Evolutionary conservation across 2,329 filamentous ascomycete species (phyloP), one percentile per base, ranked within the genome.

Genomic region (Helotiales sp.): DNA sequence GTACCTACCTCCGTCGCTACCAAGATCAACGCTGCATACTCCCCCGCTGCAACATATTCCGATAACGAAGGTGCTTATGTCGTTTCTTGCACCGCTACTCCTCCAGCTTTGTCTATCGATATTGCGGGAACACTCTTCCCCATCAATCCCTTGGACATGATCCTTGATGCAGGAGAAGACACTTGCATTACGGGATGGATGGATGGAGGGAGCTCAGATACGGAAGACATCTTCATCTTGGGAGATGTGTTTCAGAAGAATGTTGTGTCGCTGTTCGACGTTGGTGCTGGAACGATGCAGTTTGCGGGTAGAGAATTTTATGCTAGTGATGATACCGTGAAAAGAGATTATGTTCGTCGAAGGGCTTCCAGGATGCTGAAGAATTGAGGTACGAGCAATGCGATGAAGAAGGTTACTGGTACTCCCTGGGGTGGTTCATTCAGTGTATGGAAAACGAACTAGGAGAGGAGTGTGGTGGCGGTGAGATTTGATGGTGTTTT

Each of bases 221-320:
- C 30, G 6, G 30, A 80, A 1, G 71, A 82, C 7, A 77, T 72
- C 1, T 82, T 48, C 34, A 75, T 80, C 44, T 63, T 81, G 47
- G 79, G 79, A 0, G 76, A 76, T 49, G 68, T 73, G 5, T 81
- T 79, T 57, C 69, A 80, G 66, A 78, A 77, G 66, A 79, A 77
- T 61, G 78, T 80, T 0, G 66, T 81, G 7, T 70, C 74, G 9
- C 77, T 81, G 1, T 80, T 78, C 66, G 79, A 81, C 69, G 72
- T 81, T 57, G 78, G 76, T 17, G 73, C 69, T 17, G 68, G 70
- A 40, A 70, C 77, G 68, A 77, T 81, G 75, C 67, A 75, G 13
- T 80, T 81, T 57, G 58, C 54, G 27, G 52, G 19, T 22, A 40
- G 36, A 15, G 17, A 40, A 15, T 40, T 31, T 12, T 31, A 31